Percentiles rank a stretch among this genome's conserved stretches.
These are phyloP conservation scores for Aspergillus fumigatus DNA, from an alignment of 2,329 filamentous ascomycete genomes.

Conservation along the genomic window DNA sequence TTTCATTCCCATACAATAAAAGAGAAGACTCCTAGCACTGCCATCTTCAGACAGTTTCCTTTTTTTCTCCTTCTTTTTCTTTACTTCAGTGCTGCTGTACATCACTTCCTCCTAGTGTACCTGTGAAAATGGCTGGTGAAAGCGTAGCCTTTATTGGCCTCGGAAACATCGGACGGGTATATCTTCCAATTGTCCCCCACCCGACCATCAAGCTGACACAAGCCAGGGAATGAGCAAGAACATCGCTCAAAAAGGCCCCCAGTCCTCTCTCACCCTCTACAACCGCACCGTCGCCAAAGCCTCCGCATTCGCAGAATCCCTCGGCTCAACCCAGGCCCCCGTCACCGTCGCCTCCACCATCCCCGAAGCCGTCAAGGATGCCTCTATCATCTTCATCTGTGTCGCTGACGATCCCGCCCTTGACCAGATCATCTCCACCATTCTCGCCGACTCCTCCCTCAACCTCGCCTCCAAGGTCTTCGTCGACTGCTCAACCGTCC, in stretches of 20 bases:
- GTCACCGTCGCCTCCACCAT: constrained; percentile 63
- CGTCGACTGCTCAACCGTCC: constrained; percentile 82
- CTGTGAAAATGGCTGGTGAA: constrained; percentile 23
- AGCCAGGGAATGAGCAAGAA: constrained; percentile 77
- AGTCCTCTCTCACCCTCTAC: constrained; percentile 70
- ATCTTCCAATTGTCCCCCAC: constrained; percentile 30
- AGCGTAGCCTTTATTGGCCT: constrained; percentile 75
- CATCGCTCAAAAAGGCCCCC: constrained; percentile 69
- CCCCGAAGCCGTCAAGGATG: constrained; percentile 59
- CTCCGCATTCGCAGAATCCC: constrained; percentile 56
- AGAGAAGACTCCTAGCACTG: not conserved
- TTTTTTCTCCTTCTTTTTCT: not conserved
- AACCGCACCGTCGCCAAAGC: constrained; percentile 71
- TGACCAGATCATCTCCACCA: constrained; percentile 54
- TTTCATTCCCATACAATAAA: not conserved
- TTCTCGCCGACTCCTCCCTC: constrained; percentile 44
- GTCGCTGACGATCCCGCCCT: constrained; percentile 74
- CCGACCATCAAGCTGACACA: not conserved
- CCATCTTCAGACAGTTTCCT: not conserved
- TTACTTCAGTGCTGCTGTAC: not conserved
- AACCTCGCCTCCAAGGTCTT: constrained; percentile 69
- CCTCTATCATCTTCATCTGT: constrained; percentile 78
- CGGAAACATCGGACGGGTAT: constrained; percentile 78
- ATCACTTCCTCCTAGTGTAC: not conserved
- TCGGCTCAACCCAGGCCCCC: constrained; percentile 59